Evolutionary conservation across 345 rosid species (phyloP), one percentile per base, ranked within the genome.

Genomic region (Populus pruinosa): DNA sequence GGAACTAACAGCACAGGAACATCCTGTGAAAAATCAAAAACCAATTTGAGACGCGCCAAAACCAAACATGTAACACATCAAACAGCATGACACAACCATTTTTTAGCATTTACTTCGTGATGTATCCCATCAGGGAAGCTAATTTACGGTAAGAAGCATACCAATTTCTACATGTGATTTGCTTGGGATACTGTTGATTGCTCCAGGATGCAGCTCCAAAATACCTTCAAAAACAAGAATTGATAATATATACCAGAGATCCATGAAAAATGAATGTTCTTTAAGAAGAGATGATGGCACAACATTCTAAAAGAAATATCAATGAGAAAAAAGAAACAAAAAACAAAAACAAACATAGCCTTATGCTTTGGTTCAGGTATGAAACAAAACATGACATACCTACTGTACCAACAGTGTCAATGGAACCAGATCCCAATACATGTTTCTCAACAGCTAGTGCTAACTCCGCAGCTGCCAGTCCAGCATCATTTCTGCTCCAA

Each of bases 111-210:
- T 47, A 41, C 6, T 23, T 25, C 3, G 5, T 31, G 33, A 44
- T 59, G 33, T 31, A 44, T 65, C 53, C 31, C 67, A n/a, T 13
- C 59, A 14, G 21, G 68, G 43, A 73, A 13, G n/a, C 29, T 59
- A 63, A 25, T n/a, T 65, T n/a, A 73, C 20, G 2, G 21, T 25
- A 38, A 61, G 35, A 61, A 43, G 27, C 35, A 8, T 87, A 96
- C 99, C 98, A 47, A 96, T 93, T 90, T 92, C 97, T 33, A 96
- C 85, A 85, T 89, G 97, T 64, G 98, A 83, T 85, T 90, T 96
- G 86, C 99, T 93, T 18, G 99, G 99, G 71, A 96, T 96, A 83
- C 98, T 96, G 86, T 96, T 96, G 84, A 96, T 91, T 81, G 98
- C 98, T 71, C 96, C 92, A 11, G 99, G 99, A 83, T 93, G 97